These are phyloP conservation scores for Kwoniella heveanensis DNA, from an alignment of 768 basidiomycete species.

Conservation along the genomic window DNA sequence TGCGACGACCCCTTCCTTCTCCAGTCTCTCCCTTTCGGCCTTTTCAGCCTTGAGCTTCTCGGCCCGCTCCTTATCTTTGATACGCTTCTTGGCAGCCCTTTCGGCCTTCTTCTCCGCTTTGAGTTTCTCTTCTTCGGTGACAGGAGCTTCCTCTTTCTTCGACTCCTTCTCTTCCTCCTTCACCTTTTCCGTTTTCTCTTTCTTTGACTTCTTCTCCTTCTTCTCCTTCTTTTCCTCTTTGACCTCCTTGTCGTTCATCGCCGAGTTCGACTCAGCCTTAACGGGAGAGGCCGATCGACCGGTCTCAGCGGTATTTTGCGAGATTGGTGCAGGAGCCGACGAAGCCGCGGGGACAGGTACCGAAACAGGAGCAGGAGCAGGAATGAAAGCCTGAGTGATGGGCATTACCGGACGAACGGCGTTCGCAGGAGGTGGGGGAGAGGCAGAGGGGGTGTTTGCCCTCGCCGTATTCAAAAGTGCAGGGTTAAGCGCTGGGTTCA, in stretches of 20 bases:
- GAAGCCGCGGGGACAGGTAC: conserved; percentile 4
- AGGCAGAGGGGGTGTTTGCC: neutral
- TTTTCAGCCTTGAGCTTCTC: conserved; percentile 10
- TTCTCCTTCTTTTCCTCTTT: conserved; percentile 13
- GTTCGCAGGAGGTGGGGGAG: conserved; percentile 15
- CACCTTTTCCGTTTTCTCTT: conserved; percentile 7
- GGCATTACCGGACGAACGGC: conserved; percentile 11
- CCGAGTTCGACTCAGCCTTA: conserved; percentile 4
- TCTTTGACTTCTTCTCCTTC: conserved; percentile 1
- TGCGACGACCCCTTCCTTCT: neutral
- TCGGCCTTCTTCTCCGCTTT: conserved; percentile 16
- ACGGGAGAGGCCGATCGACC: conserved; percentile 3
- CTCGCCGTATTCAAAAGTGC: conserved; percentile 12
- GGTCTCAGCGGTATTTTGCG: neutral
- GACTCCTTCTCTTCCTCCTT: neutral
- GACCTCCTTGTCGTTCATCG: conserved; percentile 4
- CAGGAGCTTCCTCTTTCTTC: neutral
- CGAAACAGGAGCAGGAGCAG: conserved; percentile 11
- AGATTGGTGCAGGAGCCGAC: neutral
- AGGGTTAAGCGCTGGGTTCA: conserved; percentile 15
- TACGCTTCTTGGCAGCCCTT: conserved; percentile 5
- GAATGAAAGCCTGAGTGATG: conserved; percentile 23
- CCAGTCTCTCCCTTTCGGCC: neutral
- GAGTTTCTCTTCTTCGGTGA: conserved; percentile 3
- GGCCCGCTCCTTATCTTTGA: conserved; percentile 12